phyloP scores from a whole-genome alignment of 306 rosid species.

The Phaseolus lunatus region DNA sequence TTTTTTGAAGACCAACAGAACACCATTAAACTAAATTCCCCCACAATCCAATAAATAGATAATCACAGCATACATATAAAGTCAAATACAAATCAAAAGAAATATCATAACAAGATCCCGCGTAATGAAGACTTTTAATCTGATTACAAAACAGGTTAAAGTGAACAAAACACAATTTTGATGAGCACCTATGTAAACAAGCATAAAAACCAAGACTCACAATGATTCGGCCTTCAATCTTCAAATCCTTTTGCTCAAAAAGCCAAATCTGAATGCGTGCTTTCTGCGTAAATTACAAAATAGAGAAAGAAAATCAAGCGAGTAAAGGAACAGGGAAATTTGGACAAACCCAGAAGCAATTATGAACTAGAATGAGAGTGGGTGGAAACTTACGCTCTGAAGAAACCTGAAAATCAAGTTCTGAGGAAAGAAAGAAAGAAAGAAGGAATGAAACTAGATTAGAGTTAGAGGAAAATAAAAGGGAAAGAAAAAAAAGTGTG shows the following conservation, averaged over 20 bases:
- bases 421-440: slow-evolving; percentile 46
- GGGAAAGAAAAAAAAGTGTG: slow-evolving; percentile 28
- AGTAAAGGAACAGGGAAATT: not conserved
- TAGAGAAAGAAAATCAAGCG: slow-evolving; percentile 8
- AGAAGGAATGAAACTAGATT: not conserved
- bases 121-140: no score
- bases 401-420: slow-evolving; percentile 93
- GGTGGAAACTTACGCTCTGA: slow-evolving; percentile 69
- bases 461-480: not conserved
- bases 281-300: slow-evolving; percentile 58
- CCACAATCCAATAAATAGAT: not conserved
- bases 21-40: not conserved
- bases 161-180: not conserved
- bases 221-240: slow-evolving; percentile 88
- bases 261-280: slow-evolving; percentile 93
- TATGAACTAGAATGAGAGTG: not conserved
- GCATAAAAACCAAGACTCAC: slow-evolving; percentile 49
- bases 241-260: slow-evolving; percentile 81
- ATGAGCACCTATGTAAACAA: slow-evolving; percentile 18
- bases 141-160: no score
- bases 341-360: slow-evolving; percentile 7
- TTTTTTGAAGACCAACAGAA: not conserved
- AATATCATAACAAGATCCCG: not conserved
- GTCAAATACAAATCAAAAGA: not conserved
- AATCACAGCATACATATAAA: no score